A percentile compares a stretch with the other conserved stretches of the same genome.
phyloP scores from a whole-genome alignment of 805 yeast genomes.

The Ogataea polymorpha region DNA sequence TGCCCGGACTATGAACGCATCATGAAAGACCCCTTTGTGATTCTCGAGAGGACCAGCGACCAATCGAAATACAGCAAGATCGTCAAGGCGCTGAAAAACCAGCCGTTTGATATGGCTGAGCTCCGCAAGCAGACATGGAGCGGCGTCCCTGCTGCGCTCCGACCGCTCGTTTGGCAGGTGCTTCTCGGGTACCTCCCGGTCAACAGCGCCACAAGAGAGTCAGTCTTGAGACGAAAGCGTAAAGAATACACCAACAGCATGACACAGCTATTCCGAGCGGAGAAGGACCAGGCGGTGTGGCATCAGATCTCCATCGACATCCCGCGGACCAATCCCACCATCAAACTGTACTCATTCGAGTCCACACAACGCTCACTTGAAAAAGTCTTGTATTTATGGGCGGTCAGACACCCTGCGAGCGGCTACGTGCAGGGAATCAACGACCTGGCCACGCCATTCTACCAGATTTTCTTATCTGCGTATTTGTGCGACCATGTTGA shows the following conservation, averaged over 20 bases:
- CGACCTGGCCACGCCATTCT: constrained; percentile 90
- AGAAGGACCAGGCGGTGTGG: constrained; percentile 77
- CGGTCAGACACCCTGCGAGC: constrained; percentile 93
- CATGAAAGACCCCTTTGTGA: constrained; percentile 41
- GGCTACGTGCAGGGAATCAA: constrained; percentile 98
- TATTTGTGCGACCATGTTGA: constrained; percentile 49
- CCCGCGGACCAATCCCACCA: constrained; percentile 87
- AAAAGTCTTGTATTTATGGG: constrained; percentile 86
- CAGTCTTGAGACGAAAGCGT: constrained; percentile 73
- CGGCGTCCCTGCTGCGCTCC: constrained; percentile 78
- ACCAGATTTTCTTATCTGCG: constrained; percentile 74
- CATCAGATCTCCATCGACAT: constrained; percentile 95
- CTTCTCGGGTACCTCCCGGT: constrained; percentile 88
- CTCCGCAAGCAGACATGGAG: constrained; percentile 86
- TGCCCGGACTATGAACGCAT: constrained; percentile 35
- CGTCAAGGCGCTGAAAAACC: constrained; percentile 52
- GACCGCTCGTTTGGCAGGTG: constrained; percentile 88
- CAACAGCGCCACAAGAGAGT: constrained; percentile 68
- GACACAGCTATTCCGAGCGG: constrained; percentile 53
- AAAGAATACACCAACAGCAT: constrained; percentile 81
- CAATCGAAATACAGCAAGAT: constrained; percentile 65
- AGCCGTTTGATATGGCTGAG: constrained; percentile 63
- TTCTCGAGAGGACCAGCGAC: constrained; percentile 35
- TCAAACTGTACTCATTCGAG: constrained; percentile 64
- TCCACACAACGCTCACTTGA: constrained; percentile 78